A percentile compares a stretch with the other conserved stretches of the same genome.
phyloP scores from a whole-genome alignment of 2,329 filamentous ascomycete species.

The Ascochyta koolunga region DNA sequence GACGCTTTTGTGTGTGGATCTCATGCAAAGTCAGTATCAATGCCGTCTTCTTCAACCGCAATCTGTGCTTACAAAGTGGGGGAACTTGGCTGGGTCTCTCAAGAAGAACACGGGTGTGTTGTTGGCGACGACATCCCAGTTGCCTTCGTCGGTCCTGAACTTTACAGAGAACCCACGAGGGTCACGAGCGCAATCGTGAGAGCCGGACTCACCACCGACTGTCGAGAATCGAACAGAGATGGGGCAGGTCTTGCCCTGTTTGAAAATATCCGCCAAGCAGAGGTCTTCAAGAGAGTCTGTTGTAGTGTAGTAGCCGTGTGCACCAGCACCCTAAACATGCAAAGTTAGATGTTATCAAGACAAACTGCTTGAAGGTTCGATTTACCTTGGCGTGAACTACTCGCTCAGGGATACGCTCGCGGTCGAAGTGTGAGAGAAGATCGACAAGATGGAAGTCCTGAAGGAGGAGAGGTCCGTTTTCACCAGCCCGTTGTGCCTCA shows the following conservation, averaged over 20 bases:
- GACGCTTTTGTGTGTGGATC: constrained; percentile 72
- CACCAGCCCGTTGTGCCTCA: constrained; percentile 61
- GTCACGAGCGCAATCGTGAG: constrained; percentile 73
- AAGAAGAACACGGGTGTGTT: constrained; percentile 79
- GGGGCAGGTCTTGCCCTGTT: constrained; percentile 72
- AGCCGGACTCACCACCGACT: constrained; percentile 75
- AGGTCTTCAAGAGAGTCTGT: constrained; percentile 56
- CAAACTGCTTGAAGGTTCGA: not conserved
- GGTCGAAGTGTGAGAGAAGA: constrained; percentile 58
- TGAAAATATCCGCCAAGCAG: constrained; percentile 55
- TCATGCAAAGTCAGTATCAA: constrained; percentile 60
- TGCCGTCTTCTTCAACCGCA: too few relatives aligned
- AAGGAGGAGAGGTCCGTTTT: constrained; percentile 64
- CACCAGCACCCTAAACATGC: constrained; percentile 47
- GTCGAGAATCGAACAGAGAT: constrained; percentile 74
- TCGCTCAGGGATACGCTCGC: constrained; percentile 58
- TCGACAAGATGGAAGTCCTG: constrained; percentile 60
- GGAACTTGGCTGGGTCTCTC: constrained; percentile 71
- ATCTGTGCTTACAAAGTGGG: constrained; percentile 9
- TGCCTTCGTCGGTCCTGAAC: constrained; percentile 75
- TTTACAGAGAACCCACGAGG: constrained; percentile 76
- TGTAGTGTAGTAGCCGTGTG: constrained; percentile 56
- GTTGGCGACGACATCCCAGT: constrained; percentile 75
- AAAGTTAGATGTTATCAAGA: not conserved
- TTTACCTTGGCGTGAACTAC: constrained; percentile 56